Conservation (phyloP, 108 stramenopile genomes). For the Skeletonema grethae region DNA sequence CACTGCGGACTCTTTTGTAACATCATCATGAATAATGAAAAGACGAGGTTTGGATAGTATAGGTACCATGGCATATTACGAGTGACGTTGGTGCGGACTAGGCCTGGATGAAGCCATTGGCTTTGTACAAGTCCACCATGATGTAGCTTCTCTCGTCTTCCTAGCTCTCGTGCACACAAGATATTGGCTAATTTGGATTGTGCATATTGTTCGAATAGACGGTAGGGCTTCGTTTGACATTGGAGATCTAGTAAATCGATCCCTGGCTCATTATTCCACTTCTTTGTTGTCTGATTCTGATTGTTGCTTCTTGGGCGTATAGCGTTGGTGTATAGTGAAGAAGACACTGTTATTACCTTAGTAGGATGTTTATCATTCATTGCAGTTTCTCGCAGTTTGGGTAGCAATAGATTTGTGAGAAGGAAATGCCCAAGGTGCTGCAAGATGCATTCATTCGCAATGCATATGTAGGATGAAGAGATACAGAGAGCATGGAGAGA, state of each 20-base stretch:
- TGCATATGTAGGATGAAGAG: too few species aligned
- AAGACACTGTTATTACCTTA: conserved; percentile 42
- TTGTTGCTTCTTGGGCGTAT: conserved; percentile 26
- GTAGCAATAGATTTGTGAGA: conserved; percentile 65
- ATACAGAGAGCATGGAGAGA: not conserved
- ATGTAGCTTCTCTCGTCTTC: conserved; percentile 37
- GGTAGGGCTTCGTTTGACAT: conserved; percentile 60
- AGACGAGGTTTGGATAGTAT: conserved; percentile 60
- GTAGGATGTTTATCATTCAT: conserved; percentile 21
- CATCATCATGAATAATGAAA: conserved; percentile 50
- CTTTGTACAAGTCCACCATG: conserved; percentile 27
- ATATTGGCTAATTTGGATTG: conserved; percentile 89
- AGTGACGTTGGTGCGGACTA: conserved; percentile 88
- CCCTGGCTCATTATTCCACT: conserved; percentile 29
- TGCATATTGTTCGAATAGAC: conserved; percentile 87
- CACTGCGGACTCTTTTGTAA: conserved; percentile 76
- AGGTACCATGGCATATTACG: conserved; percentile 86
- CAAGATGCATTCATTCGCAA: not conserved
- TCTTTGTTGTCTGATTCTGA: conserved; percentile 23
- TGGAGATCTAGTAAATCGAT: conserved; percentile 77
- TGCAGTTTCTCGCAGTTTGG: conserved; percentile 44
- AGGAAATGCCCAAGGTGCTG: conserved; percentile 86
- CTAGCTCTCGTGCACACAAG: conserved; percentile 74
- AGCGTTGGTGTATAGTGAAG: conserved; percentile 29
- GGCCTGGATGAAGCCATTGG: conserved; percentile 84